Conservation (phyloP, 2,329 filamentous ascomycete species). For the Cryphonectria radicalis region DNA sequence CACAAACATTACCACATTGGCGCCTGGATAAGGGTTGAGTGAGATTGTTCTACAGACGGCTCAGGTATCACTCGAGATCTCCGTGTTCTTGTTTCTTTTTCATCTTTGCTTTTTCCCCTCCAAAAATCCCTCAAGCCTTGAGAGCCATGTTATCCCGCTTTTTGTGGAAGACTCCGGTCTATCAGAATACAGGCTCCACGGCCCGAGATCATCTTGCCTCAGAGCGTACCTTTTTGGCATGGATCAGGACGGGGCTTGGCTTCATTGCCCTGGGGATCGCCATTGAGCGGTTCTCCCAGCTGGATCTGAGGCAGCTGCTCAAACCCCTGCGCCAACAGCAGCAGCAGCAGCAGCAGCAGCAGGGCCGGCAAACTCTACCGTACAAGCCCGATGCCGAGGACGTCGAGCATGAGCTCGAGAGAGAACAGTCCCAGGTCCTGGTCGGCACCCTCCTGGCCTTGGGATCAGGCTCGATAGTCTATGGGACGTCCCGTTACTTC, state of each 20-base stretch:
- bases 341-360: conserved; percentile 26
- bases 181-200: conserved; percentile 52
- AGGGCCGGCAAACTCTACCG: conserved; percentile 22
- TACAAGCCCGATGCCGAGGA: conserved; percentile 20
- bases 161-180: conserved; percentile 34
- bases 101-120: not conserved
- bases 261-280: conserved; percentile 57
- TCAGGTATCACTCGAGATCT: not conserved
- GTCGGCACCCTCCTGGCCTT: conserved; percentile 48
- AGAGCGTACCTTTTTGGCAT: conserved; percentile 57
- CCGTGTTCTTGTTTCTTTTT: not conserved
- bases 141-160: conserved; percentile 26
- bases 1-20: not conserved
- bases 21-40: not conserved
- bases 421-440: conserved; percentile 41
- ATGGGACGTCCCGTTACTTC: conserved; percentile 54
- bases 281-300: conserved; percentile 50
- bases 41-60: not conserved
- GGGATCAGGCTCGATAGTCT: conserved; percentile 50
- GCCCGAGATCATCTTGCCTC: conserved; percentile 58
- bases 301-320: conserved; percentile 43
- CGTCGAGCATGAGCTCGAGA: conserved; percentile 32
- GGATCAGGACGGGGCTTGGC: conserved; percentile 55
- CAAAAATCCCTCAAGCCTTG: not conserved
- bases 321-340: conserved; percentile 33